Evolutionary conservation across 2,329 filamentous ascomycete genomes (phyloP), one percentile per base, ranked within the genome.

Genomic region (Endothia cerciana): DNA sequence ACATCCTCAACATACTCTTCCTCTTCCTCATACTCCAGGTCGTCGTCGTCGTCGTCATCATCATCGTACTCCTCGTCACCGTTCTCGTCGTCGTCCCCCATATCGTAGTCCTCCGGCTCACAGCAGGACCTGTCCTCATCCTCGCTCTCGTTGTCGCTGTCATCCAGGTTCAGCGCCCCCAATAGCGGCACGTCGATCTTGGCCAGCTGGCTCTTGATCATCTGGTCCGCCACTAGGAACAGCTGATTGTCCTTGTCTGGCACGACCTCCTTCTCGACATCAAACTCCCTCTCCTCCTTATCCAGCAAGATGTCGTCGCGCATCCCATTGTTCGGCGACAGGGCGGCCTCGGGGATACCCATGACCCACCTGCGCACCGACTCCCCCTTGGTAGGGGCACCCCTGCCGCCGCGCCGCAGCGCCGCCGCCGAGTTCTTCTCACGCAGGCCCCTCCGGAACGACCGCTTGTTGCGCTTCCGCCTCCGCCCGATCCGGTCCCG

Each of bases 161-260:
- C 76, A 40, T 82, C 79, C 69, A 83, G 80, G 62, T 77, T 77
- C 65, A 83, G 71, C 7, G 79, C 74, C 13, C 81, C 80, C 72
- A 83, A 73, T 64, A 83, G 72, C 49, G 81, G 81, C 67, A 83
- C 78, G 65, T 82, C 79, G 43, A 81, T 77, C 71, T 78, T 77
- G 58, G 78, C 77, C 69, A 82, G 76, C 71, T 83, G 80, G 69
- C 79, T 82, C 73, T 78, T 80, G 74, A 83, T 82, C 66, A 83
- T 74, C 67, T 80, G 78, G 70, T 82, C 80, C 59, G 81, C 80
- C 69, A 81, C 77, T 56, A 76, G 74, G 61, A 80, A 81, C 55
- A 83, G 71, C 70, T 80, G 78, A 51, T 73, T 69, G 68, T 83
- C 81, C 70, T 79, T 78, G 71, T 82, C 80, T 19, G 75, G 74